A percentile compares a stretch with the other conserved stretches of the same genome.
These are phyloP conservation scores for Penicillium canescens DNA, from an alignment of 495 filamentous ascomycete genomes.

Conservation along the genomic window DNA sequence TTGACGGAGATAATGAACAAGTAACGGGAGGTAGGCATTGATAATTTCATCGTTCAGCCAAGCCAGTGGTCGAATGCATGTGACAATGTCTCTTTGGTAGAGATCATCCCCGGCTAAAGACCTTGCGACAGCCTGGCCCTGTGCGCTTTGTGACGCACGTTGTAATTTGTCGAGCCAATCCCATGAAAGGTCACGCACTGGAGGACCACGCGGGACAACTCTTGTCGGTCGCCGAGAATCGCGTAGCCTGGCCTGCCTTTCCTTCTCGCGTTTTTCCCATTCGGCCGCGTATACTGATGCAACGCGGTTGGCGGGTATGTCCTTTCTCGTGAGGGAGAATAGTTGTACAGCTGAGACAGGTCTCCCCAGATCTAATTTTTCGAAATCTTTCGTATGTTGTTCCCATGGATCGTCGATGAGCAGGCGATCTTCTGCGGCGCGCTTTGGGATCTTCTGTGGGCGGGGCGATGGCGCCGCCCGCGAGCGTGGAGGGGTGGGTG, in stretches of 20 bases:
- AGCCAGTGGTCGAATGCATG: conserved; percentile 46
- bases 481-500: conserved; percentile 5
- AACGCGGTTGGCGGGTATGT: conserved; percentile 32
- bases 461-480: conserved; percentile 2
- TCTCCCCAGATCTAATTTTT: conserved; percentile 24
- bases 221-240: conserved; percentile 17
- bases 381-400: conserved; percentile 10
- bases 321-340: conserved; percentile 23
- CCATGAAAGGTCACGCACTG: conserved; percentile 44
- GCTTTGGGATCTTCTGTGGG: conserved; percentile 2
- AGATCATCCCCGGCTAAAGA: conserved; percentile 58
- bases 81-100: conserved; percentile 60
- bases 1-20: conserved; percentile 61
- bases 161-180: conserved; percentile 46
- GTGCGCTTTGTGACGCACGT: conserved; percentile 26
- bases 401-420: conserved; percentile 27
- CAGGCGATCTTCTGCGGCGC: conserved; percentile 11
- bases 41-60: conserved; percentile 90
- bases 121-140: conserved; percentile 35
- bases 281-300: conserved; percentile 33
- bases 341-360: conserved; percentile 42
- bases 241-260: conserved; percentile 9
- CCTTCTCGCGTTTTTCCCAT: conserved; percentile 27
- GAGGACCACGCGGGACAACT: conserved; percentile 26
- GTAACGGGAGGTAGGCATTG: conserved; percentile 61